Evolutionary conservation across 192 early-diverging fungal genomes (phyloP), one percentile per base, ranked within the genome.

Genomic region (Chytriomyces sp.): DNA sequence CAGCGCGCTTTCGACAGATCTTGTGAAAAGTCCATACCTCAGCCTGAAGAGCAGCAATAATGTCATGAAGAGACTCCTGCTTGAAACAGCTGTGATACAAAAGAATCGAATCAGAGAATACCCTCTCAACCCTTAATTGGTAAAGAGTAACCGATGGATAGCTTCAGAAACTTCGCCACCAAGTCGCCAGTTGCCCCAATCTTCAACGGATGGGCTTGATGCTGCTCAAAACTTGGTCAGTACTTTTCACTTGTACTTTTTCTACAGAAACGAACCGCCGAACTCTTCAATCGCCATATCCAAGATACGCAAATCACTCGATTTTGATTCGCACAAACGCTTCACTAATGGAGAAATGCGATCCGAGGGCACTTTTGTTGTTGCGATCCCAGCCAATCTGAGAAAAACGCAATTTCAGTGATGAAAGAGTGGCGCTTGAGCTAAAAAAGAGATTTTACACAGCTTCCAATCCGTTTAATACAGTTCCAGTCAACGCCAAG

Each of bases 1-100:
- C 8, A 68, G 13, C 2, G 35, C 11, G 82, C 49, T 6, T 75
- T 61, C 77, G 63, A 20, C 18, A 35, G 50, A 16, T 6, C 23
- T 48, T 35, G 47, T 23, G 11, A 61, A 83, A 45, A 18, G 9
- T 53, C 76, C 46, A 59, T 50, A 77, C 77, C 83, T 97, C 94
- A 68, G 90, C 86, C 64, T 93, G 84, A 45, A 99, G 82, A 18
- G 94, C 94, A 44, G 83, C 87, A 11, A 96, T 48, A 47, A 99
- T 97, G 45, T 92, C 87, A 80, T 94, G 95, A 18, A 66, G 44
- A 2, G 69, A 71, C 13, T 23, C 57, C 18, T 60, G 35, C 26
- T 26, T 20, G 69, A 71, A 50, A 26, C 50, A 60, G 13, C 24
- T n/a, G 69, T 26, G 28, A 35, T 35, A 35, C 28, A 35, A 35